Evolutionary conservation across 768 basidiomycete genomes (phyloP).

Genomic region (Boletus barrowsii): DNA sequence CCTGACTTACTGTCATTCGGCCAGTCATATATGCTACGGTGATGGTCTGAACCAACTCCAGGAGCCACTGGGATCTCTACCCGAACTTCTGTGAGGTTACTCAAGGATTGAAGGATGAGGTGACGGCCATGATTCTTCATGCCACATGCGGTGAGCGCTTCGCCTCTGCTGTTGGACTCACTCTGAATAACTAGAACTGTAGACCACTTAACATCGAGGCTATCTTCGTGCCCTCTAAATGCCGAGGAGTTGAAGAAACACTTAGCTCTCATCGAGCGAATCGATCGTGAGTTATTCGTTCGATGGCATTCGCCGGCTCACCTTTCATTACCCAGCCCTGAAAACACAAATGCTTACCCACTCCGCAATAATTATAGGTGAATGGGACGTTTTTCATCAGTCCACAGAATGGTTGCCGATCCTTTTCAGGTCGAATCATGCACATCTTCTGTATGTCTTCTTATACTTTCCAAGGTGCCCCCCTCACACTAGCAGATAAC

Average conservation of each 20-base stretch:
- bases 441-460: slow-evolving; percentile 23
- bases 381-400: not conserved
- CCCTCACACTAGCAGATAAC: slow-evolving; percentile 25
- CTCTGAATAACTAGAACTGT: not conserved
- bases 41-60: slow-evolving; percentile 11
- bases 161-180: not conserved
- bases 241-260: slow-evolving; percentile 19
- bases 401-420: slow-evolving; percentile 4
- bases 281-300: slow-evolving; percentile 18
- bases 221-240: slow-evolving; percentile 24
- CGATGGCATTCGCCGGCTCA: not conserved
- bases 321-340: slow-evolving; percentile 9
- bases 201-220: slow-evolving; percentile 29
- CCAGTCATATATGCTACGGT: not conserved
- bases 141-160: slow-evolving; percentile 24
- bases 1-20: slow-evolving; percentile 7
- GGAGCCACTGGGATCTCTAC: slow-evolving; percentile 36
- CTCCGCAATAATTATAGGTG: slow-evolving; percentile 21
- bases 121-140: slow-evolving; percentile 24
- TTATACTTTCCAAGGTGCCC: not conserved
- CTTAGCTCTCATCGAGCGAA: slow-evolving; percentile 25
- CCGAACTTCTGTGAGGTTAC: slow-evolving; percentile 22
- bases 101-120: slow-evolving; percentile 24
- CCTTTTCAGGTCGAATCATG: slow-evolving; percentile 30
- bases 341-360: slow-evolving; percentile 13